Evolutionary conservation across 2,329 filamentous ascomycete species (phyloP).

Genomic region (Coleophoma eucalyptorum): DNA sequence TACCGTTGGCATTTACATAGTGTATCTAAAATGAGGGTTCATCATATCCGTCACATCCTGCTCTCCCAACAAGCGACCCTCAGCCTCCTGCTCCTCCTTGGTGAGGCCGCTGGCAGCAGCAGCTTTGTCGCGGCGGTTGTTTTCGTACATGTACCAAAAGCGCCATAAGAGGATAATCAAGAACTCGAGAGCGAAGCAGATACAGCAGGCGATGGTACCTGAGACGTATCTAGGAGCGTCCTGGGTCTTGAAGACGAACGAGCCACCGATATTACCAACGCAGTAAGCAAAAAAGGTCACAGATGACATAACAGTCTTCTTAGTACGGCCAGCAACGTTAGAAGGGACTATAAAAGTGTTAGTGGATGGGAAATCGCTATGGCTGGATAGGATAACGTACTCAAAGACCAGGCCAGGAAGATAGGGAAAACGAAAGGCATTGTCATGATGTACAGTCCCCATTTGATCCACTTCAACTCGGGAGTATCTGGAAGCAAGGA

Average conservation of each 20-base stretch:
- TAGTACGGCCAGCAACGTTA: conserved; percentile 62
- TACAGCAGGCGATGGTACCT: neutral
- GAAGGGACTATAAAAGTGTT: conserved; percentile 35
- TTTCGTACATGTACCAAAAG: neutral
- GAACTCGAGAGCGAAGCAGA: neutral
- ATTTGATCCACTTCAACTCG: conserved; percentile 31
- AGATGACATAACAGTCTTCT: conserved; percentile 59
- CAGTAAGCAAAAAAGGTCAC: conserved; percentile 58
- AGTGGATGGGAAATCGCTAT: no score
- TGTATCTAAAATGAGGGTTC: conserved; percentile 1
- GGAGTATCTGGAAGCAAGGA: conserved; percentile 28
- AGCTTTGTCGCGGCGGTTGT: neutral
- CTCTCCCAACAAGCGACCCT: neutral
- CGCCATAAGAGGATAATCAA: neutral
- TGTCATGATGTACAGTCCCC: conserved; percentile 25
- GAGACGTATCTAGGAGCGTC: conserved; percentile 50
- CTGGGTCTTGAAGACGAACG: conserved; percentile 51
- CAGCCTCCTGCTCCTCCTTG: neutral
- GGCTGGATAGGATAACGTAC: no score
- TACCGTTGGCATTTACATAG: neutral
- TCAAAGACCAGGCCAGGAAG: conserved; percentile 33
- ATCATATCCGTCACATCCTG: neutral
- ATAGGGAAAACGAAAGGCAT: conserved; percentile 37
- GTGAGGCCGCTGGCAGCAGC: neutral
- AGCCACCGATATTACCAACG: conserved; percentile 62